Percentiles rank a stretch among this genome's conserved stretches.
Evolutionary conservation across 2,329 filamentous ascomycete species (phyloP).

Genomic region (Stachybotrys echinatus): DNA sequence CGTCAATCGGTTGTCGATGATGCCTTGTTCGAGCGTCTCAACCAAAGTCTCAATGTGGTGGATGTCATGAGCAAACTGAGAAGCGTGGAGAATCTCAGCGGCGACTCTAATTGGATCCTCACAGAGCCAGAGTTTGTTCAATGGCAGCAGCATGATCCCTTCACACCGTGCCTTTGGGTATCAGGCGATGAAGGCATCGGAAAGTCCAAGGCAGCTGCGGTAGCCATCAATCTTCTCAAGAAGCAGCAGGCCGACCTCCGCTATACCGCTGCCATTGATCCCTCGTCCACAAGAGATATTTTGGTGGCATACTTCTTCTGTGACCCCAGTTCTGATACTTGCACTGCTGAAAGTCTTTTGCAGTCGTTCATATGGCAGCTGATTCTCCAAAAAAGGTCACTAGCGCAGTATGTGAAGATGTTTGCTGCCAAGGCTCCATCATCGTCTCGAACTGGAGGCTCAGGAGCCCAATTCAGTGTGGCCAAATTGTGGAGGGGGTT

Average conservation of each 20-base stretch:
- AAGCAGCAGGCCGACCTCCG: background rate
- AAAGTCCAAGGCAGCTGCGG: background rate
- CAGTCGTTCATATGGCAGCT: background rate
- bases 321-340: background rate
- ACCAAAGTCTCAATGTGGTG: background rate
- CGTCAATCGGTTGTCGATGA: background rate
- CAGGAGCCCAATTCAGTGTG: background rate
- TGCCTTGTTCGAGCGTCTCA: background rate
- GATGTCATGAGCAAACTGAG: background rate
- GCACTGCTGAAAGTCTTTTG: background rate
- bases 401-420: background rate
- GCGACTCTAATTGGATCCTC: slow-evolving; percentile 1
- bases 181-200: background rate
- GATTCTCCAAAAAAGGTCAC: background rate
- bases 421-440: background rate
- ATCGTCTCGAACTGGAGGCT: background rate
- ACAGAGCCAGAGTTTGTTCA: background rate
- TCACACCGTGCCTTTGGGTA: background rate
- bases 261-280: background rate
- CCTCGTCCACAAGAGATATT: background rate
- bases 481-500: background rate
- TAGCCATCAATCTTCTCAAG: background rate
- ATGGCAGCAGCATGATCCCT: background rate
- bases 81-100: background rate
- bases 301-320: slow-evolving; percentile 1